phyloP scores from a whole-genome alignment of 1,139 yeast species.

The Saccharomyces hybrid region DNA sequence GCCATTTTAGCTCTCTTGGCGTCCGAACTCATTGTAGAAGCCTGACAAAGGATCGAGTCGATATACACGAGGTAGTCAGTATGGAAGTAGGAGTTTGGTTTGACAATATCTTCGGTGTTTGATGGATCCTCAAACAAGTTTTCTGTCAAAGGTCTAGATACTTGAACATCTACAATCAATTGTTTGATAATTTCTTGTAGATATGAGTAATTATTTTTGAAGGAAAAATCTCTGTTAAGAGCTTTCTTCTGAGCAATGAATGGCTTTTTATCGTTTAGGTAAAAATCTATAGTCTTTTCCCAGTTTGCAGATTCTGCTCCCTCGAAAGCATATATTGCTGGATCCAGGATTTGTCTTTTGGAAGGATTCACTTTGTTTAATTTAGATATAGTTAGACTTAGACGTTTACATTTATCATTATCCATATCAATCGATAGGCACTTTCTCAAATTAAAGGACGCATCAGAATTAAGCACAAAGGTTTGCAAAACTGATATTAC shows the following conservation, averaged over 20 bases:
- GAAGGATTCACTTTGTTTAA: conserved; percentile 25
- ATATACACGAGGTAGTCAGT: conserved; percentile 19
- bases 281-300: conserved; percentile 18
- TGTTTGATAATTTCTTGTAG: background rate
- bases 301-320: conserved; percentile 12
- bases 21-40: conserved; percentile 11
- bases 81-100: conserved; percentile 1
- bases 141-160: conserved; percentile 1
- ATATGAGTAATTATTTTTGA: conserved; percentile 4
- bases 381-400: conserved; percentile 20
- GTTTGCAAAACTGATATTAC: conserved; percentile 22
- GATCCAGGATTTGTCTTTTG: conserved; percentile 19
- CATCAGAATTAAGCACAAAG: conserved; percentile 22
- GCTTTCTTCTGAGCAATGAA: conserved; percentile 3
- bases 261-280: conserved; percentile 14
- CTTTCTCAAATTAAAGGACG: conserved; percentile 21
- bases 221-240: background rate
- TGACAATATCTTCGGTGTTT: background rate
- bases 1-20: conserved; percentile 7
- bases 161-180: background rate
- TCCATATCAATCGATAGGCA: conserved; percentile 31
- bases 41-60: conserved; percentile 22
- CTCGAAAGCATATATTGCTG: conserved; percentile 16
- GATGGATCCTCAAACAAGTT: conserved; percentile 2
- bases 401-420: conserved; percentile 23